Conservation (phyloP, 2,329 filamentous ascomycete genomes). For the Stachybotrys chartarum region DNA sequence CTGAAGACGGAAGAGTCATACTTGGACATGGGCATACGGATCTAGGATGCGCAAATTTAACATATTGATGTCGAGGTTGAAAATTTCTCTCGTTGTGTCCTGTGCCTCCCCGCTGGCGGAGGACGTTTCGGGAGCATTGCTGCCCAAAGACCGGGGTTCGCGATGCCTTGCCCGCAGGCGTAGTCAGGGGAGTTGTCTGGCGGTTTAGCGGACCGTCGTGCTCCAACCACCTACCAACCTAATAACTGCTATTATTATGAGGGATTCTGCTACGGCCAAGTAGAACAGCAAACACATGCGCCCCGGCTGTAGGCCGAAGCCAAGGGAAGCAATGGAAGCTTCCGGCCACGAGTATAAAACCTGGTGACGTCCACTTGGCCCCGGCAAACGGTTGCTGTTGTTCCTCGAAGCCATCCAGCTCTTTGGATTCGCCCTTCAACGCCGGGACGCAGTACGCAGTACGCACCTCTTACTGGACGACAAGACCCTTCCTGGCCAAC, state of each 20-base stretch:
- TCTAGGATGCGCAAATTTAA: neutral
- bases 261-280: neutral
- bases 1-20: neutral
- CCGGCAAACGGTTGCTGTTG: neutral
- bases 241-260: neutral
- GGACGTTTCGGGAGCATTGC: conserved; percentile 14
- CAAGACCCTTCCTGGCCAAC: neutral
- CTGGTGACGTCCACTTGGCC: neutral
- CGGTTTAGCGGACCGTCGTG: neutral
- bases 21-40: neutral
- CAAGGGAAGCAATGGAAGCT: neutral
- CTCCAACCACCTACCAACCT: neutral
- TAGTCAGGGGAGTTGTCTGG: neutral
- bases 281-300: neutral
- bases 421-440: neutral
- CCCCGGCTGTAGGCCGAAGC: neutral
- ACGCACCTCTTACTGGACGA: neutral
- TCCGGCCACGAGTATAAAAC: neutral
- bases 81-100: neutral
- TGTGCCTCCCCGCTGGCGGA: conserved; percentile 3
- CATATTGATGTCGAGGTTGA: neutral
- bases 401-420: neutral
- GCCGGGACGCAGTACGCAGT: too few species aligned
- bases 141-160: neutral
- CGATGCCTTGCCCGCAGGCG: neutral